Base-by-base conservation (phyloP, 1,139 yeast genomes). In the Yamadazyma diospyri region DNA sequence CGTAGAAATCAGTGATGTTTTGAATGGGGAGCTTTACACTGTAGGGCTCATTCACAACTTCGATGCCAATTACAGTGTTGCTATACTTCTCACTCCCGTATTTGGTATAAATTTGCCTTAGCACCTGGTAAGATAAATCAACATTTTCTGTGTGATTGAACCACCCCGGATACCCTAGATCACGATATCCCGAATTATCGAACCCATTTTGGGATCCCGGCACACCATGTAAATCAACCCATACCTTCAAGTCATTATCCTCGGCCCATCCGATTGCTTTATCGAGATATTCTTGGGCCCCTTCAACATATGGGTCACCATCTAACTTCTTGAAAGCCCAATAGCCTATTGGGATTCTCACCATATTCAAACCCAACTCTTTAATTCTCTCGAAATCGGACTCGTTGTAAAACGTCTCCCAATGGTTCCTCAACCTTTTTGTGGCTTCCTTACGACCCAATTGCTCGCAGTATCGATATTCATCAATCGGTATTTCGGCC, bases 171-270 rank as follows among this genome's bases (percentile, higher is more conserved):
- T 64, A 62, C 36, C 72, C 55, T 5, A 53, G 40, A 50, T 85
- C 95, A 47, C 96, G 72, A 40, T 74, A 64, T 14, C 98, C 98
- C 6, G 96, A 86, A 63, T 89, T 89, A 57, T 92, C 98, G 54
- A 88, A 89, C 18, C 97, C 97, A 55, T 89, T 89, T 61, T 89
- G 97, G 9, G 96, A 85, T 11, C 97, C 97, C 27, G 97, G 94
- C 16, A 86, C 92, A 37, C 97, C 97, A 57, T 89, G 98, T 48
- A 89, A 63, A 58, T 89, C 98, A 33, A 89, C 70, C 96, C 96
- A 87, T 15, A 78, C 94, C 55, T 83, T 80, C 46, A 89, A 57
- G 31, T 71, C 75, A 47, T 78, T 50, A 17, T 68, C 61, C 32
- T 74, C 58, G 30, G 86, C 78, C 97, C 97, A 89, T 15, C 59